A percentile compares a stretch with the other conserved stretches of the same genome.
phyloP scores from a whole-genome alignment of 192 early-diverging fungal genomes.

The Coemansia aciculifera region DNA sequence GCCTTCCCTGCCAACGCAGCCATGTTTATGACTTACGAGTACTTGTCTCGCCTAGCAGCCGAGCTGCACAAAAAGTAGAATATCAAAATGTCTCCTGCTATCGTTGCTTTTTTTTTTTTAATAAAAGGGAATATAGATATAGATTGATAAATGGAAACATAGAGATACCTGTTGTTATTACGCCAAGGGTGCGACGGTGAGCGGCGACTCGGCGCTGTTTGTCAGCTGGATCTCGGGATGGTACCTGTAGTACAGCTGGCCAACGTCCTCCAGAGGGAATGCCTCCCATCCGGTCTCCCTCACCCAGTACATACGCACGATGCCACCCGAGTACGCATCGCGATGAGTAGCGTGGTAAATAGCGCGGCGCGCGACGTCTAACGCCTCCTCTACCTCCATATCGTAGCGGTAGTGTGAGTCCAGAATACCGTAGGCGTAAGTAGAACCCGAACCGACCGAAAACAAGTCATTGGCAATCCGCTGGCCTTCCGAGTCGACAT shows the following conservation, averaged over 20 bases:
- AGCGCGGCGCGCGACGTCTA: constrained; percentile 85
- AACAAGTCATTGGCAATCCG: constrained; percentile 86
- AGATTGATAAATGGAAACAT: background rate
- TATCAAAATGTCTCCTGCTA: background rate
- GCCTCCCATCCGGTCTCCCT: constrained; percentile 87
- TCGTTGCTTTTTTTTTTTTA: background rate
- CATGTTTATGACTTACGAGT: constrained; percentile 96
- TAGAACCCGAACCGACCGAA: constrained; percentile 98
- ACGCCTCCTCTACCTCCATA: constrained; percentile 79
- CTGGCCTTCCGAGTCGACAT: constrained; percentile 95
- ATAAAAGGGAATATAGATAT: constrained; percentile 13
- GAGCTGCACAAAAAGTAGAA: constrained; percentile 20
- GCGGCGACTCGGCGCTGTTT: constrained; percentile 38
- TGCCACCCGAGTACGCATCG: constrained; percentile 90
- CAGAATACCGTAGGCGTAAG: constrained; percentile 98
- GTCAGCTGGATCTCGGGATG: constrained; percentile 45
- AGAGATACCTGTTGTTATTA: background rate
- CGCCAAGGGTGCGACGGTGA: constrained; percentile 12
- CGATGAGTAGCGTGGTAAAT: constrained; percentile 97
- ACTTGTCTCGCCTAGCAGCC: constrained; percentile 42
- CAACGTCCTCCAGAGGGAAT: constrained; percentile 81
- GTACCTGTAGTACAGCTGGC: constrained; percentile 78
- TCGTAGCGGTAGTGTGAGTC: constrained; percentile 86
- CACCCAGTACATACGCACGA: constrained; percentile 90
- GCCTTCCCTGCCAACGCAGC: constrained; percentile 92